Base-by-base conservation (phyloP, 139 green algal species). In the Chloropicon primus region DNA sequence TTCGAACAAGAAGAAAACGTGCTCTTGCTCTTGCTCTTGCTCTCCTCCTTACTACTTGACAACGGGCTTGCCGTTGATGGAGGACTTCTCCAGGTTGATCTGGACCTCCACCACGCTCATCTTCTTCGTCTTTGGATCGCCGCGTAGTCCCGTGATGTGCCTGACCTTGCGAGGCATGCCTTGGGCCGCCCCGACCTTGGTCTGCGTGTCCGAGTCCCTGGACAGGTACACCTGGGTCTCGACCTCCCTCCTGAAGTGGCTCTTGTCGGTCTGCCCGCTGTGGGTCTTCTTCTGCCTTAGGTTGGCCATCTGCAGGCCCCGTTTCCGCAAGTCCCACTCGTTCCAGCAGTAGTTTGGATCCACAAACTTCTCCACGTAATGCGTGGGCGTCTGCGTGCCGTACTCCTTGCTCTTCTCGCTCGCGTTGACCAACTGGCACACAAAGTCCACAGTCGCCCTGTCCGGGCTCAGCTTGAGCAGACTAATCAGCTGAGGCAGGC, bases 61-160 rank as follows among this genome's bases (percentile, higher is more conserved):
- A n/a, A 62, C 41, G 41, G 41, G 10, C 41, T 62, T 62, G 41
- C 17, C 41, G 10, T 62, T 17, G 41, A 17, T 62, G 41, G 41
- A n/a, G 10, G 87, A 84, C 84, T 93, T 88, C 10, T 86, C 89
- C 74, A 93, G 73, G 75, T 93, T 88, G 73, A 93, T 80, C 29
- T 90, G 83, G 54, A 93, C 73, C 0, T 82, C 73, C 21, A 93
- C 83, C 17, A 93, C 87, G n/a, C 86, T 84, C 82, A 90, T 89
- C 80, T 89, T 88, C 41, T 62, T 62, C 0, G 79, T 80, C 41
- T 80, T 73, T 1, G 87, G 83, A 0, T 82, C 83, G 0, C 89
- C 89, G 0, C 89, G 78, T 77, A 93, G 78, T 24, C 89, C 88
- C 0, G 77, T 72, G 71, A 92, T 79, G 78, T 92, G 91, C 74